These are phyloP conservation scores for Elsinoe batatas DNA, from an alignment of 2,329 filamentous ascomycete genomes.

Conservation along the genomic window DNA sequence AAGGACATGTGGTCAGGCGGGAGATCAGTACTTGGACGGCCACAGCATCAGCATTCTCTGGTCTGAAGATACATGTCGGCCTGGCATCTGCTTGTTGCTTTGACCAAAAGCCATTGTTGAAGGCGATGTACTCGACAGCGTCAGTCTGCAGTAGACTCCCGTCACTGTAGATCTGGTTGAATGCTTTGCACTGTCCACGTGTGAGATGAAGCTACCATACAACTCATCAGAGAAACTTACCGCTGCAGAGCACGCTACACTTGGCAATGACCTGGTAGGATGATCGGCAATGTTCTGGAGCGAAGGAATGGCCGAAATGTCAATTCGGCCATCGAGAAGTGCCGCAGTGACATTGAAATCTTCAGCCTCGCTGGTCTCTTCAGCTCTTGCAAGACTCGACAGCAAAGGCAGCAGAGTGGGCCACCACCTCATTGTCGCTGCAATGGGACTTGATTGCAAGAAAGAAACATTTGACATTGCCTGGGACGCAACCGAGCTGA, in stretches of 20 bases:
- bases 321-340: neutral
- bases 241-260: neutral
- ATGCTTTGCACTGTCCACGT: neutral
- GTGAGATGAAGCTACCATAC: neutral
- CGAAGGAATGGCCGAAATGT: neutral
- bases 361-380: slow-evolving; percentile 1
- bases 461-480: neutral
- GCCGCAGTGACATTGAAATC: slow-evolving; percentile 2
- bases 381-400: neutral
- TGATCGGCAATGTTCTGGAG: neutral
- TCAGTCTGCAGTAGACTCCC: neutral
- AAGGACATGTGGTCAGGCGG: slow-evolving; percentile 15
- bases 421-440: no score
- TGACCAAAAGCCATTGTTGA: slow-evolving; percentile 8
- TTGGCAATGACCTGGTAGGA: neutral
- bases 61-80: slow-evolving; percentile 8
- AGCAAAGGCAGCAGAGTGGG: neutral
- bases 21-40: slow-evolving; percentile 4
- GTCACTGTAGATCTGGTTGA: neutral
- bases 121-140: neutral
- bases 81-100: neutral
- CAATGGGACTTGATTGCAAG: neutral
- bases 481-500: no score
- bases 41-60: slow-evolving; percentile 6
- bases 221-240: neutral